phyloP scores from a whole-genome alignment of 2,329 filamentous ascomycete genomes.

The Colletotrichum karsti region DNA sequence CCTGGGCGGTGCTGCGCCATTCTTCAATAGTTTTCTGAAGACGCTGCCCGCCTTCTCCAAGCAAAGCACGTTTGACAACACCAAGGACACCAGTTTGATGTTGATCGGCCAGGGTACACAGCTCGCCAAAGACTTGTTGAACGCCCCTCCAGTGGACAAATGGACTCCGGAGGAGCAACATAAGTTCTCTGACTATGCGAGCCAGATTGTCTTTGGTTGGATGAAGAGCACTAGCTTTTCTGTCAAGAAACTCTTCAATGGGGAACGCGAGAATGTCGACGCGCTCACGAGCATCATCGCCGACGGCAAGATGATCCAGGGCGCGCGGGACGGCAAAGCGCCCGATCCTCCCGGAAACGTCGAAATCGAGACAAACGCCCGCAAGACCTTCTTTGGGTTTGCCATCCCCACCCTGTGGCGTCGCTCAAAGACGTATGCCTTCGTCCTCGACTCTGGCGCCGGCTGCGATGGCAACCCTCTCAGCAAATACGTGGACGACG shows the following conservation, averaged over 20 bases:
- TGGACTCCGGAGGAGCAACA: conserved; percentile 37
- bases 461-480: conserved; percentile 34
- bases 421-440: conserved; percentile 34
- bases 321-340: conserved; percentile 12
- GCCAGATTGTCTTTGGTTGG: conserved; percentile 38
- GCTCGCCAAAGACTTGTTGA: conserved; percentile 37
- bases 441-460: conserved; percentile 43
- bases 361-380: conserved; percentile 25
- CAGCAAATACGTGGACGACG: conserved; percentile 33
- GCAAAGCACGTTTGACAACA: conserved; percentile 29
- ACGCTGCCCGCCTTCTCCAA: conserved; percentile 30
- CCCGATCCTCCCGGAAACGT: neutral
- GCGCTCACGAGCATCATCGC: conserved; percentile 34
- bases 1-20: conserved; percentile 32
- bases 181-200: conserved; percentile 38
- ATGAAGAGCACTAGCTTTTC: conserved; percentile 20
- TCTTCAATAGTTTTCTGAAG: conserved; percentile 38
- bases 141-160: neutral
- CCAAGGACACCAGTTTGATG: conserved; percentile 36
- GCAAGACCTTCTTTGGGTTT: conserved; percentile 38
- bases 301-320: conserved; percentile 38
- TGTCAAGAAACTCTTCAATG: conserved; percentile 35
- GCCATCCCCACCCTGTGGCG: conserved; percentile 36
- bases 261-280: conserved; percentile 31
- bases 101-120: conserved; percentile 36